A percentile compares a stretch with the other conserved stretches of the same genome.
Conservation (phyloP, 176 grass and related monocot genomes). For the Phoenix dactylifera region DNA sequence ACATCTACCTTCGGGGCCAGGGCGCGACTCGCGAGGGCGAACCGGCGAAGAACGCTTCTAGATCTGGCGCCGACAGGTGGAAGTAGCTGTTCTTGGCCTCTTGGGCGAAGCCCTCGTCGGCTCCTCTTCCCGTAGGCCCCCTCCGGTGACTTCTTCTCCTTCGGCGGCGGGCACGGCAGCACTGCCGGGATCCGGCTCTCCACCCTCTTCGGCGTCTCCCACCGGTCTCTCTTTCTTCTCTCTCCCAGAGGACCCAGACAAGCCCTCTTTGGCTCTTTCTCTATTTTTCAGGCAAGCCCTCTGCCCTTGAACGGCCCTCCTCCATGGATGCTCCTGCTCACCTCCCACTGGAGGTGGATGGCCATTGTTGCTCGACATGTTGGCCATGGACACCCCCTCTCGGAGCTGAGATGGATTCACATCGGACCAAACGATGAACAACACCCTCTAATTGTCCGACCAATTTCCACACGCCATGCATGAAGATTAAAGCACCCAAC, state of each 20-base stretch:
- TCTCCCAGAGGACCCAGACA: background rate
- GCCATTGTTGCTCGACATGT: too few species aligned
- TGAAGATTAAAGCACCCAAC: too few species aligned
- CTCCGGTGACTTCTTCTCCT: constrained; percentile 35
- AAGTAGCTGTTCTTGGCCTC: constrained; percentile 74
- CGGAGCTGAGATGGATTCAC: too few species aligned
- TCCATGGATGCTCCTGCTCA: too few species aligned
- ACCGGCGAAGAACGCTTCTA: constrained; percentile 38
- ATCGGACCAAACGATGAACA: too few species aligned
- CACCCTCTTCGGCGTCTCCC: constrained; percentile 80
- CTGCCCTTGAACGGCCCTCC: too few species aligned
- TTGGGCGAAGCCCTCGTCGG: constrained; percentile 16
- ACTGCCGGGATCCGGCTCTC: constrained; percentile 50
- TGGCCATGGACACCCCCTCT: too few species aligned
- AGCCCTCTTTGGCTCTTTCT: too few species aligned
- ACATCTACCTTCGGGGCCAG: constrained; percentile 27
- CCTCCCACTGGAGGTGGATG: too few species aligned
- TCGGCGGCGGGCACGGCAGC: constrained; percentile 56
- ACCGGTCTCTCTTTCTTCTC: constrained; percentile 27
- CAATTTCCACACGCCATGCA: too few species aligned
- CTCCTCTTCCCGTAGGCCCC: constrained; percentile 32
- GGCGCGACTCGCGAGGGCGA: constrained; percentile 23
- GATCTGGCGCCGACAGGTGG: constrained; percentile 42
- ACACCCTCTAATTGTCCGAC: too few species aligned
- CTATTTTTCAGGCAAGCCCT: too few species aligned